Base-by-base conservation (phyloP, 371 early-diverging fungal genomes). In the Choanephora cucurbitarum region DNA sequence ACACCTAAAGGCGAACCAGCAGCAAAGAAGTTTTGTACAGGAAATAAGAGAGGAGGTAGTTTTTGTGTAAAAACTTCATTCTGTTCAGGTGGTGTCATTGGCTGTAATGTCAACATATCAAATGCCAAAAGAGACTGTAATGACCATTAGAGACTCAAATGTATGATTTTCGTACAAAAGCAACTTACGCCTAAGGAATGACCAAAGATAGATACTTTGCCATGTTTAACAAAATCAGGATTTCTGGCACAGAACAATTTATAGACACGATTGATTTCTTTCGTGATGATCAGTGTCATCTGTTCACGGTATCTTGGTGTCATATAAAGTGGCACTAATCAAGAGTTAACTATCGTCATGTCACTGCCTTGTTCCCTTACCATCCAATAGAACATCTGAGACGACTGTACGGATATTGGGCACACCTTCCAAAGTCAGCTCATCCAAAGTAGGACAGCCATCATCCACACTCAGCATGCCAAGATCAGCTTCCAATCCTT, bases 271-370 rank as follows among this genome's bases (percentile, higher is more conserved):
- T 91, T 92, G 46, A 90, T 66, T 66, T 92, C 92, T 13, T 72
- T 74, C 13, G 91, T 75, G 42, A 92, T 87, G 13, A 86, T 81
- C 32, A 72, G 72, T 48, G 90, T 82, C 90, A 94, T 91, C 54
- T 88, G 80, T 56, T 88, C 87, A 18, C 90, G 84, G 53, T 90
- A 91, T 62, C 71, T 81, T 5, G 89, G 90, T 5, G 91, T 91
- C 86, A 92, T 88, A 58, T 94, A 94, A 4, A 92, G 67, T 11
- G 91, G 75, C 0, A 93, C 91, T 90, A n/a, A n/a, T 64, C 15
- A 19, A 10, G 13, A 44, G 22, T 44, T 32, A 19, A 5, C 17
- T 2, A 44, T 10, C 9, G 19, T 44, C n/a, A n/a, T n/a, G n/a
- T n/a, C n/a, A n/a, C n/a, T n/a, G n/a, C n/a, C n/a, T n/a, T n/a